phyloP scores from a whole-genome alignment of 805 yeast species.

The Candida piceae region DNA sequence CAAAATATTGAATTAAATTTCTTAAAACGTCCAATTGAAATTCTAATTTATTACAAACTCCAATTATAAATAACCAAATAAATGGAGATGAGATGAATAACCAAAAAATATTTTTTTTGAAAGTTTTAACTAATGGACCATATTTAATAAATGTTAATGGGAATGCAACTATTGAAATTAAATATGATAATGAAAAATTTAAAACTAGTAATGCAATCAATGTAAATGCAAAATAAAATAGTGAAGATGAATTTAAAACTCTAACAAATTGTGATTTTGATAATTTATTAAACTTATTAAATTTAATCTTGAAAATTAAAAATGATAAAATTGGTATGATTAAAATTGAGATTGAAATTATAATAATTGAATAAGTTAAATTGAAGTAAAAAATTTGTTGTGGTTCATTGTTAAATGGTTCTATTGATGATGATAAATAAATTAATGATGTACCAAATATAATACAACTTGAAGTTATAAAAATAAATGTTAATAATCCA shows the following conservation, averaged over 20 bases:
- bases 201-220: constrained; percentile 72
- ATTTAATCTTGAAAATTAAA: constrained; percentile 3
- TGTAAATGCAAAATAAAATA: constrained; percentile 61
- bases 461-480: constrained; percentile 18
- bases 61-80: constrained; percentile 23
- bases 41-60: constrained; percentile 17
- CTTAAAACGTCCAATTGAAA: constrained; percentile 27
- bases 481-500: constrained; percentile 29
- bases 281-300: neutral
- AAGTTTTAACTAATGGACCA: constrained; percentile 10
- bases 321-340: too few species aligned
- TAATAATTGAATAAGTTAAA: too few species aligned
- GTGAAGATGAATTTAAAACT: constrained; percentile 24
- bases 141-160: constrained; percentile 65
- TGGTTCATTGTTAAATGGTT: constrained; percentile 7
- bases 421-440: constrained; percentile 5
- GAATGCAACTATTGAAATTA: constrained; percentile 63
- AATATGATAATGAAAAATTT: constrained; percentile 76
- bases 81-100: constrained; percentile 30
- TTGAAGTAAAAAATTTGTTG: constrained; percentile 5
- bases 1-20: constrained; percentile 28
- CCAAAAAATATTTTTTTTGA: constrained; percentile 5
- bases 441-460: constrained; percentile 23
- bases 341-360: too few species aligned
- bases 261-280: constrained; percentile 21